These are phyloP conservation scores for Phaeodactylum tricornutum DNA, from an alignment of 108 stramenopile genomes.

Conservation along the genomic window DNA sequence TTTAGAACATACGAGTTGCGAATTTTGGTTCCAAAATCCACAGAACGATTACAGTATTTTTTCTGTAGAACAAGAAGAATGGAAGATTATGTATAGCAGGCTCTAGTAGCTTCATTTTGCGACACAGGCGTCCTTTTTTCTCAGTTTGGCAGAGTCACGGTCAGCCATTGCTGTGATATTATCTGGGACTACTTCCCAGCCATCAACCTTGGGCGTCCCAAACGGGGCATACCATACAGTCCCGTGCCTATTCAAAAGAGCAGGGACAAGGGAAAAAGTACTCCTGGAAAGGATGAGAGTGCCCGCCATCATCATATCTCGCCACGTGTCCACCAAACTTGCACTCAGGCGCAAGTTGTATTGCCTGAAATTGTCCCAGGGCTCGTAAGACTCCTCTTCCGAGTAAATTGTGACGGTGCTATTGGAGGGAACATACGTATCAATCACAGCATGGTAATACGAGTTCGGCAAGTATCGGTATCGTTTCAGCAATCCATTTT, in stretches of 20 bases:
- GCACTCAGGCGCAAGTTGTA: conserved; percentile 16
- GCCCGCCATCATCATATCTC: conserved; percentile 9
- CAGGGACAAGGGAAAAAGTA: conserved; percentile 23
- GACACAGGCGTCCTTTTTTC: too few relatives aligned
- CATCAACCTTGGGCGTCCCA: neutral
- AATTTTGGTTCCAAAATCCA: too few relatives aligned
- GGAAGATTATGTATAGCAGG: too few relatives aligned
- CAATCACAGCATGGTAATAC: conserved; percentile 7
- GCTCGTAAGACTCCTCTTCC: conserved; percentile 1
- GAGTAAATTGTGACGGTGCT: conserved; percentile 1
- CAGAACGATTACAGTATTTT: too few relatives aligned
- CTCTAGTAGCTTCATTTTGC: too few relatives aligned
- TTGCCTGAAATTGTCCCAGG: conserved; percentile 12
- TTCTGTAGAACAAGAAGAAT: too few relatives aligned
- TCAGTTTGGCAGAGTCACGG: too few relatives aligned
- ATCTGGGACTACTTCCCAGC: neutral
- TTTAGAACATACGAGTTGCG: too few relatives aligned
- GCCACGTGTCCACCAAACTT: conserved; percentile 14
- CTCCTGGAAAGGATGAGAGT: conserved; percentile 21
- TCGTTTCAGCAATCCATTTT: too few relatives aligned
- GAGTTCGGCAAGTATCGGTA: conserved; percentile 15
- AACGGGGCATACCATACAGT: conserved; percentile 25
- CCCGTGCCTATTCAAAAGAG: conserved; percentile 3
- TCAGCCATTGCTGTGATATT: too few relatives aligned
- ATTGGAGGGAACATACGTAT: neutral